A percentile compares a stretch with the other conserved stretches of the same genome.
These are phyloP conservation scores for Emergomyces orientalis DNA, from an alignment of 2,329 filamentous ascomycete species.

Conservation along the genomic window DNA sequence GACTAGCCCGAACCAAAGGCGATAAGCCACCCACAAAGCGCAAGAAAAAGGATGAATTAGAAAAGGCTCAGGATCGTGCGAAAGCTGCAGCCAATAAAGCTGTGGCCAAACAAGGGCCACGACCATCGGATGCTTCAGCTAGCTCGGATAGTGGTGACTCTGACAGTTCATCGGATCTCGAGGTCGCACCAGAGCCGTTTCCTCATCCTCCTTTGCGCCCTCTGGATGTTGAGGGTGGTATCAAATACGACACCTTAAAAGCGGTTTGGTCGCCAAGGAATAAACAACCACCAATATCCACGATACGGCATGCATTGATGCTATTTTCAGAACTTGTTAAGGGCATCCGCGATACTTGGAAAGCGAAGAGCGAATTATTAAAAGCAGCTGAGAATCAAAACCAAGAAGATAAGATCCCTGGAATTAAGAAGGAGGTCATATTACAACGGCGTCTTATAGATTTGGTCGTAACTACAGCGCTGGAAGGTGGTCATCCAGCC, in stretches of 20 bases:
- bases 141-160: constrained; percentile 43
- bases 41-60: constrained; percentile 11
- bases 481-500: constrained; percentile 38
- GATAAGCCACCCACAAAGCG: constrained; percentile 13
- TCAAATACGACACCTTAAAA: constrained; percentile 51
- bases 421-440: constrained; percentile 48
- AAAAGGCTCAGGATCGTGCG: constrained; percentile 8
- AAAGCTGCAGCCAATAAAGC: constrained; percentile 18
- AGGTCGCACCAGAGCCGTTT: constrained; percentile 44
- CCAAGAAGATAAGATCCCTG: constrained; percentile 43
- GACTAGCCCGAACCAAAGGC: constrained; percentile 8
- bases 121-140: constrained; percentile 35
- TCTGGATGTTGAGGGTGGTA: constrained; percentile 43
- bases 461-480: constrained; percentile 36
- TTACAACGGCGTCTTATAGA: constrained; percentile 51
- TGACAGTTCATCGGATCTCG: constrained; percentile 43
- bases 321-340: constrained; percentile 53
- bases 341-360: constrained; percentile 53
- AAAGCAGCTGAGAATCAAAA: constrained; percentile 51
- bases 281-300: constrained; percentile 40
- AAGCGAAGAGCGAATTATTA: constrained; percentile 47
- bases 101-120: constrained; percentile 18
- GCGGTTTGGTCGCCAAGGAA: constrained; percentile 52
- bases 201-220: constrained; percentile 47
- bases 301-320: constrained; percentile 46